Base-by-base conservation (phyloP, 805 yeast species). In the Yamadazyma nakazawae region DNA sequence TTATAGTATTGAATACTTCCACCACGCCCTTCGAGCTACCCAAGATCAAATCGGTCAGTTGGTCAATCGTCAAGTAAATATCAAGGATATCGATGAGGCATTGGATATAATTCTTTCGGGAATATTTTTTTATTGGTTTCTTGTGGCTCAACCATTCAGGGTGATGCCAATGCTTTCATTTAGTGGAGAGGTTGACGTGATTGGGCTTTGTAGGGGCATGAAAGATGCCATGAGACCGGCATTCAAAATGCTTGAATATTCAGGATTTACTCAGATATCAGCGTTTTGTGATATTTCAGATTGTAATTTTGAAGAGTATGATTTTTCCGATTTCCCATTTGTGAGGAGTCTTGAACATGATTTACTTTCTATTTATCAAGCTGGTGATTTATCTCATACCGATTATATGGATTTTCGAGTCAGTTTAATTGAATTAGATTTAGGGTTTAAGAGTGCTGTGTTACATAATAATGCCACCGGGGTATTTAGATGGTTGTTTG, bases 111-210 rank as follows among this genome's bases (percentile, higher is more conserved):
- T 53, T 7, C 39, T 60, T 1, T 54, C 66, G 5, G 52, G 60
- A 4, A 52, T 58, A 18, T 41, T 66, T 7, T 46, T 62, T 30
- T 64, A 46, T 43, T 52, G 64, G 6, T 64, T 57, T 37, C 46
- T 64, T 17, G 56, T 63, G 8, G 42, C 61, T 3, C 68, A 64
- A 42, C 71, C 71, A 1, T 59, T 55, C 38, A 48, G 50, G 28
- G 43, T 61, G 17, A 31, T 62, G 28, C 69, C 70, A 4, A 38
- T 67, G 26, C 38, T 65, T 0, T 50, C 57, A 13, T 53, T 51
- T 34, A 55, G 51, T 7, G 41, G 36, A 3, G 47, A 34, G 25
- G 40, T 54, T 3, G 70, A 64, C 42, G 44, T 65, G 9, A 16
- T 66, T 8, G 52, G 58, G 2, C 51, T 61, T 8, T 45, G 58